Evolutionary conservation across 2,329 filamentous ascomycete genomes (phyloP), one percentile per base, ranked within the genome.

Genomic region (Microthyrium microscopicum): DNA sequence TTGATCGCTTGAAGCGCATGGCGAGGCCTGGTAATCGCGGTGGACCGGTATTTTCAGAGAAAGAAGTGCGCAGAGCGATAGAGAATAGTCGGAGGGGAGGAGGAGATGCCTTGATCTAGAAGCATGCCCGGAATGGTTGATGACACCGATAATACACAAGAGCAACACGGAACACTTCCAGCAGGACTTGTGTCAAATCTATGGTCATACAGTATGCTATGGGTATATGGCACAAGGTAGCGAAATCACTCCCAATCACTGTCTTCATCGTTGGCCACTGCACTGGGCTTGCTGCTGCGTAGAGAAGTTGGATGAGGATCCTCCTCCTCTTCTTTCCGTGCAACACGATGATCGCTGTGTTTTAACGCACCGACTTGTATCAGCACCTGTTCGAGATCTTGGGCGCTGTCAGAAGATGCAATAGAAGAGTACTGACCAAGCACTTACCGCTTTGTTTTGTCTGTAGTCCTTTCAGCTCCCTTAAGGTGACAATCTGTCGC

Each of bases 401-500:
- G 7, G 22, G 15, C 7, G 8, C 6, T 34, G 8, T 27, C 12
- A 8, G 19, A 16, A 27, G 12, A 26, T 27, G 13, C 12, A 27
- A 8, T 9, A 25, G 19, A 11, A 27, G 8, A 9, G 19, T 8
- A 27, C 8, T 9, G 13, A 27, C 13, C 8, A 9, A 8, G 29
- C 8, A 36, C 46, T 38, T 42, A 61, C 60, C 59, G 46, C 69
- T 58, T 61, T 83, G 66, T 43, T 63, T 73, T 36, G 77, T 82
- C 41, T 68, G 66, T 3, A 70, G 66, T 4, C 89, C 89, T 7
- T 73, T 73, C 29, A 95, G 56, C 34, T 82, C 81, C 46, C 71
- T 68, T 42, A 98, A 58, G 4, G 87, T 95, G n/a, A 98, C 79
- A 33, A 94, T 59, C 57, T 98, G 89, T 59, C 74, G 82, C 51